phyloP scores from a whole-genome alignment of 2,329 filamentous ascomycete species.

The Neurospora sp. region DNA sequence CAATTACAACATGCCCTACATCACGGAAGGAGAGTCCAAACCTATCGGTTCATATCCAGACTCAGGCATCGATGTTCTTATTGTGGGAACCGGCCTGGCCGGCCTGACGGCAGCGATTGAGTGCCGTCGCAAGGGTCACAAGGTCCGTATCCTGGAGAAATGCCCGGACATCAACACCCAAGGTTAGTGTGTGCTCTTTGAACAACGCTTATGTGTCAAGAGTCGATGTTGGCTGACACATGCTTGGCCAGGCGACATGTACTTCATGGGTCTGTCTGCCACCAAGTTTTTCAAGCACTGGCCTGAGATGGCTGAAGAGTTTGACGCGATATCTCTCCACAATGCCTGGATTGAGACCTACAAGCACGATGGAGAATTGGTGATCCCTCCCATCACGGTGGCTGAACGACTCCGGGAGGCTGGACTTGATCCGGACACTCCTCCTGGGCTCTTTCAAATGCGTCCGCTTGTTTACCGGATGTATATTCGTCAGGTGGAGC shows the following conservation, averaged over 20 bases:
- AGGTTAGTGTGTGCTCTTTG: slow-evolving; percentile 25
- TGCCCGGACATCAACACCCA: slow-evolving; percentile 39
- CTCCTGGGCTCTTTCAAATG: slow-evolving; percentile 46
- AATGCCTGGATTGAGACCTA: slow-evolving; percentile 46
- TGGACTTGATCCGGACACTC: slow-evolving; percentile 31
- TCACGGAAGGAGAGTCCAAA: slow-evolving; percentile 27
- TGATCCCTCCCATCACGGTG: slow-evolving; percentile 38
- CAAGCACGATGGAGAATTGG: slow-evolving; percentile 40
- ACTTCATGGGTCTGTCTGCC: slow-evolving; percentile 48
- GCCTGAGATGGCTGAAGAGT: slow-evolving; percentile 37
- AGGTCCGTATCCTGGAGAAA: slow-evolving; percentile 36
- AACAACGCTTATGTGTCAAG: neutral
- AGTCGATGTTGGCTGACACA: neutral
- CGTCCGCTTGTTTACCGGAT: slow-evolving; percentile 45
- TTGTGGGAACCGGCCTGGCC: slow-evolving; percentile 48
- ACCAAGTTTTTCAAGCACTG: slow-evolving; percentile 38
- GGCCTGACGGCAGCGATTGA: slow-evolving; percentile 53
- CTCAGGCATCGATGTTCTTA: slow-evolving; percentile 37
- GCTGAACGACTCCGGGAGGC: slow-evolving; percentile 35
- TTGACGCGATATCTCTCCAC: slow-evolving; percentile 40
- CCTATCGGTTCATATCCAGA: slow-evolving; percentile 42
- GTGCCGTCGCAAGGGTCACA: slow-evolving; percentile 49
- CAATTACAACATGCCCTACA: slow-evolving; percentile 9
- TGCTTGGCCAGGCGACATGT: slow-evolving; percentile 40
- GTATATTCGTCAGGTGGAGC: slow-evolving; percentile 33